phyloP scores from a whole-genome alignment of 352 stramenopile genomes.

The Plasmopara muralis region DNA sequence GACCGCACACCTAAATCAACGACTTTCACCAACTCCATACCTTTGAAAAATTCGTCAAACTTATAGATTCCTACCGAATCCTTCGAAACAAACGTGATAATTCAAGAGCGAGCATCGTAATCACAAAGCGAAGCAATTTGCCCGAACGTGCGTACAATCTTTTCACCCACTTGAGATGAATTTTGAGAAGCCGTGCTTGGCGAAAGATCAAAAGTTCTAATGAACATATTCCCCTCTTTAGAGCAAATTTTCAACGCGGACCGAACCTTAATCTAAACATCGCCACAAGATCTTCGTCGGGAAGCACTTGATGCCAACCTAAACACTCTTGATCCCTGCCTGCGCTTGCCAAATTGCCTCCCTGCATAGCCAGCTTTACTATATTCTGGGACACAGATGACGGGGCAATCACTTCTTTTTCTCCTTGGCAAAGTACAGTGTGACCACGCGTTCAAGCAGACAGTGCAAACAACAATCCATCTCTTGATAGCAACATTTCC shows the following conservation, averaged over 20 bases:
- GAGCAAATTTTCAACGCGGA: conserved; percentile 21
- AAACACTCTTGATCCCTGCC: conserved; percentile 5
- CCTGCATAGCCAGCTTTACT: conserved; percentile 13
- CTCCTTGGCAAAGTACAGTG: conserved; percentile 1
- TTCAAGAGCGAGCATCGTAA: conserved; percentile 16
- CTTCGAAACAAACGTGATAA: conserved; percentile 17
- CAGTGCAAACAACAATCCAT: conserved; percentile 10
- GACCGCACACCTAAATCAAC: conserved; percentile 26
- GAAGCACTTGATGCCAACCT: conserved; percentile 4
- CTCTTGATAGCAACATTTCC: conserved; percentile 1
- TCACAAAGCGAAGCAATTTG: conserved; percentile 21
- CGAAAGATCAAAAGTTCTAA: conserved; percentile 15
- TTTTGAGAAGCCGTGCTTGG: neutral
- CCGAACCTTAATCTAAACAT: conserved; percentile 29
- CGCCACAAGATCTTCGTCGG: conserved; percentile 11
- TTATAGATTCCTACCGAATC: conserved; percentile 22
- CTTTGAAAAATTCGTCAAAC: conserved; percentile 25
- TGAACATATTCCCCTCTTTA: conserved; percentile 11
- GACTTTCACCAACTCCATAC: conserved; percentile 18
- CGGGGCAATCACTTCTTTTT: conserved; percentile 3
- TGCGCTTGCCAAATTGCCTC: neutral
- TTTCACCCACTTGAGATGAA: conserved; percentile 6
- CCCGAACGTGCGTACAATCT: conserved; percentile 12
- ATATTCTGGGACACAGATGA: conserved; percentile 11
- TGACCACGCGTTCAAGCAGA: neutral